Conservation (phyloP, 2,329 filamentous ascomycete genomes). For the Raffaelea albimanens region DNA sequence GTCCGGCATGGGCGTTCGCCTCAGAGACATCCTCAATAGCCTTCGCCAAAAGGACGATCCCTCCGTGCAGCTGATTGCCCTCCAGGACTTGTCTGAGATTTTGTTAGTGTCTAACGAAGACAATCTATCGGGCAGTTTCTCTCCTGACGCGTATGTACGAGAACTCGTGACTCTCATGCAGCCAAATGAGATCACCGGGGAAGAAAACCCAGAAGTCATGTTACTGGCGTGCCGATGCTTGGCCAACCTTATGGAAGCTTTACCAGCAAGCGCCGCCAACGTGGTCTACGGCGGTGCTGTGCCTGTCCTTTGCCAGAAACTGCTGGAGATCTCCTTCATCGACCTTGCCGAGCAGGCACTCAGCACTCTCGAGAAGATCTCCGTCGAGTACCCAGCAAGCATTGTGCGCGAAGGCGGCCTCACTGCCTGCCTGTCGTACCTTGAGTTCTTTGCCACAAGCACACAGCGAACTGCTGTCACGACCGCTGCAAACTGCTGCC, state of each 20-base stretch:
- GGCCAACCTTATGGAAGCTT: conserved; percentile 94
- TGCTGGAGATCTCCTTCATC: conserved; percentile 93
- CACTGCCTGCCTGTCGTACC: conserved; percentile 88
- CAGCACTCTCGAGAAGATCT: conserved; percentile 96
- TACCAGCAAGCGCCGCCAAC: conserved; percentile 85
- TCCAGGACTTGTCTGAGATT: conserved; percentile 89
- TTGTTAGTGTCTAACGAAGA: conserved; percentile 93
- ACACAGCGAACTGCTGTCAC: conserved; percentile 95
- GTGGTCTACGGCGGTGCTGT: conserved; percentile 97
- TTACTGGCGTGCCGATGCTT: conserved; percentile 89
- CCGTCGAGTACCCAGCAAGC: conserved; percentile 84
- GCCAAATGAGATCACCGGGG: conserved; percentile 67
- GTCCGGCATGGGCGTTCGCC: conserved; percentile 68
- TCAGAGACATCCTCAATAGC: conserved; percentile 68
- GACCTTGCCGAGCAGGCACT: conserved; percentile 94
- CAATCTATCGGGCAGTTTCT: conserved; percentile 89
- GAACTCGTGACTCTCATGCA: conserved; percentile 90
- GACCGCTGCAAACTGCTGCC: conserved; percentile 95
- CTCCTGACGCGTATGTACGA: conserved; percentile 88
- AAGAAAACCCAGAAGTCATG: conserved; percentile 96
- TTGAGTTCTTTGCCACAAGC: conserved; percentile 96
- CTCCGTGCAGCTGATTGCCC: conserved; percentile 79
- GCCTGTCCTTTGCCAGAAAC: conserved; percentile 85
- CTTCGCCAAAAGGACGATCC: conserved; percentile 77
- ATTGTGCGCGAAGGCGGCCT: conserved; percentile 94